A percentile compares a stretch with the other conserved stretches of the same genome.
Evolutionary conservation across 345 rosid species (phyloP).

Genomic region (Gossypium turneri): DNA sequence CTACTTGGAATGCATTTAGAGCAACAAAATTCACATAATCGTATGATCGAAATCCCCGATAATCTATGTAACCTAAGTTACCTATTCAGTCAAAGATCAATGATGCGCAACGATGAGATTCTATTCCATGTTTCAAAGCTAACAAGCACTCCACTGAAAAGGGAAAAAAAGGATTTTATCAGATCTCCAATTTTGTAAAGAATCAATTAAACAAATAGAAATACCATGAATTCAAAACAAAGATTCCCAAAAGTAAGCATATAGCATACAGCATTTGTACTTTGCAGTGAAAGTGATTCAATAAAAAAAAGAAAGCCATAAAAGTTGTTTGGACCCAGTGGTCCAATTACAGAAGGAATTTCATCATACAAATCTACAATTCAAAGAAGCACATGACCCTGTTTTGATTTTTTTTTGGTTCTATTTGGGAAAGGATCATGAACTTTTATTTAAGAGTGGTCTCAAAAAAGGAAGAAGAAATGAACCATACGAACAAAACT

Average conservation of each 20-base stretch:
- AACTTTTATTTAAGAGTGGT: neutral
- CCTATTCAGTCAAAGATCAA: conserved; percentile 21
- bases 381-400: neutral
- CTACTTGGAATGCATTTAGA: neutral
- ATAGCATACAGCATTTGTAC: neutral
- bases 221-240: neutral
- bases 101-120: neutral
- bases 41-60: neutral
- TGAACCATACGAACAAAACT: neutral
- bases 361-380: neutral
- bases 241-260: neutral
- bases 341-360: conserved; percentile 10
- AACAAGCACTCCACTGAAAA: conserved; percentile 3
- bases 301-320: neutral
- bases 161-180: conserved; percentile 5
- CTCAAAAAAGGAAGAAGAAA: neutral
- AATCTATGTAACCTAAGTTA: conserved; percentile 5
- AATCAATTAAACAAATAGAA: neutral
- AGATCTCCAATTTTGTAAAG: conserved; percentile 28
- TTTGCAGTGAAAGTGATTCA: conserved; percentile 7
- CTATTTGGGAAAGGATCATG: neutral
- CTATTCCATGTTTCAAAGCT: neutral
- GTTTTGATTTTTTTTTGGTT: no score
- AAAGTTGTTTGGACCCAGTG: conserved; percentile 12
- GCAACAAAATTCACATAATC: neutral